Base-by-base conservation (phyloP, 257 asterid species). In the Penstemon barbatus region DNA sequence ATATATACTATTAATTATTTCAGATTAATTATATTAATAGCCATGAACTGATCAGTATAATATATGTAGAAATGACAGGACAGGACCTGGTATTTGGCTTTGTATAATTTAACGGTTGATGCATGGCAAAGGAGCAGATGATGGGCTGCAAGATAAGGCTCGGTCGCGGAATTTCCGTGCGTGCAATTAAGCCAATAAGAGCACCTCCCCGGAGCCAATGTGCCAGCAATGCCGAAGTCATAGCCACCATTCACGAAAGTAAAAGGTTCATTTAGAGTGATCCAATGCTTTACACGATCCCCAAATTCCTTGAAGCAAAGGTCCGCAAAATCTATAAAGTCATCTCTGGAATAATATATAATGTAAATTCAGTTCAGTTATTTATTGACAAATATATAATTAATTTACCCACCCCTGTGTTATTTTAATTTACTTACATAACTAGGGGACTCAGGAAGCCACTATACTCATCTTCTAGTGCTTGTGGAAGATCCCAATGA, bases 401-500 rank as follows among this genome's bases (percentile, higher is more conserved):
- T 15, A 15, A 15, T 15, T 15, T 15, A 15, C 18, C n/a, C n/a
- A n/a, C n/a, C n/a, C 18, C 18, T 15, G 18, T 15, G 18, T 15
- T 15, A 15, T 15, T 15, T 15, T 15, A 15, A 15, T 46, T 50
- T 6, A 54, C 95, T 85, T 71, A 89, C 97, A 87, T 71, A 45
- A 89, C 70, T 12, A 7, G 68, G 38, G 67, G 81, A 33, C 85
- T 89, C 11, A 81, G 71, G 44, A 89, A 91, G 59, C 97, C 94
- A 57, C 36, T 75, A 43, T 91, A 91, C 40, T 90, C 90, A 61
- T 84, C 91, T 49, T 90, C 87, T 41, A 88, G 72, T 19, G 86
- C 87, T 80, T 90, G 94, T 8, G 97, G 96, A 43, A 81, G 69
- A 81, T 90, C 96, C 94, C 92, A 88, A 40, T 90, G 97, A 56